These are phyloP conservation scores for Macadamia integrifolia DNA, from an alignment of 164 flowering plant genomes.

Conservation along the genomic window DNA sequence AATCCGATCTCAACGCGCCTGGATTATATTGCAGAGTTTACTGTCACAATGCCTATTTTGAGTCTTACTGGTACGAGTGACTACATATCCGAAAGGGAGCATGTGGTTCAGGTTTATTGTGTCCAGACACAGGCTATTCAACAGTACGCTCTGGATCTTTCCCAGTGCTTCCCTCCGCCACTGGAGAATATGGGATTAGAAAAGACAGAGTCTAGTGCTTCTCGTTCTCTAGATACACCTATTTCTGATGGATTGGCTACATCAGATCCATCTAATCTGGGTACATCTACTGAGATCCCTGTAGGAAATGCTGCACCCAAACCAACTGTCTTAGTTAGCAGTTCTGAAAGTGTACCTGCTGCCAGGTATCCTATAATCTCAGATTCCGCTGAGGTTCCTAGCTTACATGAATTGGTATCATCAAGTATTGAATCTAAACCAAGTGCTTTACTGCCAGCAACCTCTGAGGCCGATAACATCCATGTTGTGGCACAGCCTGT, in stretches of 20 bases:
- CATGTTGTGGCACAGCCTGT: constrained; percentile 42
- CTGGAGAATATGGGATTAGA: constrained; percentile 49
- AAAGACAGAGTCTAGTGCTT: constrained; percentile 40
- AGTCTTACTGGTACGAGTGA: constrained; percentile 96
- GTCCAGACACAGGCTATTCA: constrained; percentile 98
- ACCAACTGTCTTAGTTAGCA: constrained; percentile 20
- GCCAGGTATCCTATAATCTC: constrained; percentile 27
- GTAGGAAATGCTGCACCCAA: constrained; percentile 29
- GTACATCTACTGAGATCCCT: constrained; percentile 26
- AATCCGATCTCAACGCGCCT: constrained; percentile 66
- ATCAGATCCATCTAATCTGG: constrained; percentile 33
- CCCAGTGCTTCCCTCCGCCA: constrained; percentile 78
- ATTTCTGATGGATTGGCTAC: constrained; percentile 33
- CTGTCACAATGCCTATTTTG: constrained; percentile 93
- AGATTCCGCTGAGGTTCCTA: constrained; percentile 29
- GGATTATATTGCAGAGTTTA: constrained; percentile 94
- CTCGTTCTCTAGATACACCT: constrained; percentile 32
- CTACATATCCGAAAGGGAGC: constrained; percentile 51
- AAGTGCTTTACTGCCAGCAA: constrained; percentile 21
- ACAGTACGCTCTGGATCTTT: constrained; percentile 85
- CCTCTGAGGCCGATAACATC: constrained; percentile 34
- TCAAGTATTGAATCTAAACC: constrained; percentile 33
- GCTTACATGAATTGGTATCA: constrained; percentile 28
- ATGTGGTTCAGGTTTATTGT: constrained; percentile 81
- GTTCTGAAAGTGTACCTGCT: constrained; percentile 28